Base-by-base conservation (phyloP, 2,329 filamentous ascomycete species). In the Pseudopithomyces chartarum region DNA sequence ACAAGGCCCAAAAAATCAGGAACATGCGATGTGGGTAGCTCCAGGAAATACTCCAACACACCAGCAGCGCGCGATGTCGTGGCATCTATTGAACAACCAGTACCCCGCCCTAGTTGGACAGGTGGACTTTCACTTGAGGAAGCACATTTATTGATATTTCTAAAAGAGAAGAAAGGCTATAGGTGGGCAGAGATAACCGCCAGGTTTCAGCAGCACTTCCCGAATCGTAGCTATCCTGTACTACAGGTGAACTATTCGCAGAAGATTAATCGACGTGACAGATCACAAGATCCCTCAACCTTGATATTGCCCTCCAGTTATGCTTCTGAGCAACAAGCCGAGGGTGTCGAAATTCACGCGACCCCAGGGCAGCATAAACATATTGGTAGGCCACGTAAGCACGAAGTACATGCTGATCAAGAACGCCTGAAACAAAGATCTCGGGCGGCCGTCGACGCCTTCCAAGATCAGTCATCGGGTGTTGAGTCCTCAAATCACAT, bases 81-180 rank as follows among this genome's bases (percentile, higher is more conserved):
- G 4, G 36, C 44, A 19, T 43, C 48, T 10, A 33, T 19, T 29
- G 33, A 33, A 10, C 22, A 39, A 17, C 20, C 43, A 20, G 29
- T 26, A 26, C 13, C 26, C 20, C 39, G 20, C 22, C 8, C 38
- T 36, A 26, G 52, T 36, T 20, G 52, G 3, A 23, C 34, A 2
- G 56, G 55, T 3, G 54, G 39, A 22, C 64, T 67, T 42, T 59
- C 61, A 3, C 47, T 62, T 12, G 59, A 66, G 20, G 66, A 72
- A 44, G 65, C 72, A 15, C 64, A 73, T 23, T 58, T 76, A 7
- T 61, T 82, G 0, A 73, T 78, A 5, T 74, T 74, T 34, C 52
- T 81, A 4, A 80, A 76, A 46, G 78, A 80, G 52, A 74, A 76
- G 0, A 73, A 77, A 34, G 61, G 63, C 6, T 56, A 70, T 3